Conservation (phyloP, 2,329 filamentous ascomycete genomes). For the Fusarium lyarnte region DNA sequence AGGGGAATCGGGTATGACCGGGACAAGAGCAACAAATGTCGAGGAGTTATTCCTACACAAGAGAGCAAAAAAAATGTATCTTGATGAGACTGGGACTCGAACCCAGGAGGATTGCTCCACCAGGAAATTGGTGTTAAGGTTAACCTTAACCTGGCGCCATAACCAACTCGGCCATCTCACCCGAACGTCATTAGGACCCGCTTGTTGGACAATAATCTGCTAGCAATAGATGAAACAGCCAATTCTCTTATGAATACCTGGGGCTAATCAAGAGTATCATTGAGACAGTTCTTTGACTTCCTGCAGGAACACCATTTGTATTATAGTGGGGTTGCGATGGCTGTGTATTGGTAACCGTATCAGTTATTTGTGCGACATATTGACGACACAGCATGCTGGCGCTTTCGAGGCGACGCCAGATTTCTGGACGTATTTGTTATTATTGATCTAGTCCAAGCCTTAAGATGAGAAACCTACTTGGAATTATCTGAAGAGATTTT, state of each 20-base stretch:
- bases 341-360: background rate
- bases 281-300: background rate
- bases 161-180: constrained; percentile 44
- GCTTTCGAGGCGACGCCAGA: background rate
- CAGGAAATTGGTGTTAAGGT: constrained; percentile 39
- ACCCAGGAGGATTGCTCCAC: constrained; percentile 44
- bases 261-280: background rate
- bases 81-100: constrained; percentile 43
- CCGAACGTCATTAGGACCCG: constrained; percentile 2
- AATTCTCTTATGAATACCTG: too few species aligned
- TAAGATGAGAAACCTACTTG: background rate
- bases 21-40: background rate
- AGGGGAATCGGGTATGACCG: background rate
- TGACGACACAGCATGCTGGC: background rate
- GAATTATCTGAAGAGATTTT: background rate
- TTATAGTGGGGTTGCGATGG: background rate
- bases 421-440: background rate
- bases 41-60: too few species aligned
- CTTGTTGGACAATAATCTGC: background rate
- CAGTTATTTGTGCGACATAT: background rate
- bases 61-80: background rate
- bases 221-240: background rate
- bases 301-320: background rate
- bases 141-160: constrained; percentile 34
- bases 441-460: background rate